These are phyloP conservation scores for Globisporangium perplexum DNA, from an alignment of 352 stramenopile genomes.

Conservation along the genomic window DNA sequence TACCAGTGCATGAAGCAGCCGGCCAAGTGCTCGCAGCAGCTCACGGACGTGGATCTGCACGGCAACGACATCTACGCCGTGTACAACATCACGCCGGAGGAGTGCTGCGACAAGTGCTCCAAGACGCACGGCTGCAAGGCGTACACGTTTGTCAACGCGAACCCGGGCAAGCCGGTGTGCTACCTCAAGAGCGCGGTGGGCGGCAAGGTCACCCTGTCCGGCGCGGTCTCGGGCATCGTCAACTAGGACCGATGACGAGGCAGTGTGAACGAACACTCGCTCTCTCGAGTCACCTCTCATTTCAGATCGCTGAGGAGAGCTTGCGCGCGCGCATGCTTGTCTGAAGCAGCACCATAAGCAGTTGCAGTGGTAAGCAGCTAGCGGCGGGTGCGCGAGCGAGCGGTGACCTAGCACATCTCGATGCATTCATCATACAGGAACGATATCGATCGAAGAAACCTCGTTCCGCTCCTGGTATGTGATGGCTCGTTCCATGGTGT, in stretches of 20 bases:
- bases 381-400: background rate
- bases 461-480: too few relatives aligned
- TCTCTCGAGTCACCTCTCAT: too few relatives aligned
- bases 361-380: too few relatives aligned
- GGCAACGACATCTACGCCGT: conserved; percentile 29
- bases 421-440: background rate
- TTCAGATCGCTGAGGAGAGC: background rate
- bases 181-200: conserved; percentile 19
- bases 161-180: conserved; percentile 12
- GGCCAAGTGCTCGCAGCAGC: conserved; percentile 22
- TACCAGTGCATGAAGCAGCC: conserved; percentile 35
- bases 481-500: too few relatives aligned
- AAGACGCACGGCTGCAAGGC: conserved; percentile 18
- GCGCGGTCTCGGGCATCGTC: conserved; percentile 1
- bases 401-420: background rate
- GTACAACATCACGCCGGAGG: conserved; percentile 5
- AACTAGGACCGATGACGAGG: conserved; percentile 1
- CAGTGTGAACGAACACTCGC: too few relatives aligned
- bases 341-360: too few relatives aligned
- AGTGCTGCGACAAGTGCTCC: conserved; percentile 22
- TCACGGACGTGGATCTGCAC: conserved; percentile 31
- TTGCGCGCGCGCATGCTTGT: background rate
- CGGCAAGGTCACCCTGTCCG: background rate
- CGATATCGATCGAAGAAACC: background rate
- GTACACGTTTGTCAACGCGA: conserved; percentile 29